Conservation (phyloP, 139 green algal genomes). For the Nannochloris sp. region DNA sequence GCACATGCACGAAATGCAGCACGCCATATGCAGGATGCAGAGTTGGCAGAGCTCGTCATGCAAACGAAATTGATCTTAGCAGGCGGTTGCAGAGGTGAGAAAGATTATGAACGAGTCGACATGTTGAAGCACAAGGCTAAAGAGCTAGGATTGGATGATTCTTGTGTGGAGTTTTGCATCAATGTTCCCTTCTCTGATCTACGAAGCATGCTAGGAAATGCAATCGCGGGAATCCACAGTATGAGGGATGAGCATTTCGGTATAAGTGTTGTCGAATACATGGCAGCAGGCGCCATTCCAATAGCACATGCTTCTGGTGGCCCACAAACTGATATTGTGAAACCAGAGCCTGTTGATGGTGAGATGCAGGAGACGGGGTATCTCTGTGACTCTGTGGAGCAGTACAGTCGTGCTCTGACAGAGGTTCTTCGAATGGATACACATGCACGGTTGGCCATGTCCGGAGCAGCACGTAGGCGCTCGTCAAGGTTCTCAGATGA, state of each 20-base stretch:
- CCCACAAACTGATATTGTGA: slow-evolving; percentile 59
- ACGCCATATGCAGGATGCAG: neutral
- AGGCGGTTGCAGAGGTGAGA: slow-evolving; percentile 54
- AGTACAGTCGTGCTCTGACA: slow-evolving; percentile 56
- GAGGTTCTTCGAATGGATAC: slow-evolving; percentile 69
- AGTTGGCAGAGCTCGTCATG: slow-evolving; percentile 37
- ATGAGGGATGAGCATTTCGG: slow-evolving; percentile 99
- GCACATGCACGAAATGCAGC: slow-evolving; percentile 18
- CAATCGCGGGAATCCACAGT: slow-evolving; percentile 84
- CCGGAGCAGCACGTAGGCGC: slow-evolving; percentile 50
- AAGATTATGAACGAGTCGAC: slow-evolving; percentile 48
- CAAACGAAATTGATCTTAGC: slow-evolving; percentile 58
- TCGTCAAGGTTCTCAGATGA: slow-evolving; percentile 26
- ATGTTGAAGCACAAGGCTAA: slow-evolving; percentile 3
- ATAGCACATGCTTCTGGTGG: slow-evolving; percentile 82
- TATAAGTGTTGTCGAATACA: slow-evolving; percentile 97
- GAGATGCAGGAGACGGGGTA: slow-evolving; percentile 66
- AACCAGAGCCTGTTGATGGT: neutral
- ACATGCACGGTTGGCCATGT: slow-evolving; percentile 46
- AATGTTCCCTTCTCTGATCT: slow-evolving; percentile 70
- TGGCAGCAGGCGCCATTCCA: slow-evolving; percentile 84
- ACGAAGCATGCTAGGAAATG: slow-evolving; percentile 55
- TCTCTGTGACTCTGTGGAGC: slow-evolving; percentile 46
- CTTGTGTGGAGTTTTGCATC: slow-evolving; percentile 30
- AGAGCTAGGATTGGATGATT: slow-evolving; percentile 26